Evolutionary conservation across 805 yeast species (phyloP).

Genomic region (Danielia oregonensis): DNA sequence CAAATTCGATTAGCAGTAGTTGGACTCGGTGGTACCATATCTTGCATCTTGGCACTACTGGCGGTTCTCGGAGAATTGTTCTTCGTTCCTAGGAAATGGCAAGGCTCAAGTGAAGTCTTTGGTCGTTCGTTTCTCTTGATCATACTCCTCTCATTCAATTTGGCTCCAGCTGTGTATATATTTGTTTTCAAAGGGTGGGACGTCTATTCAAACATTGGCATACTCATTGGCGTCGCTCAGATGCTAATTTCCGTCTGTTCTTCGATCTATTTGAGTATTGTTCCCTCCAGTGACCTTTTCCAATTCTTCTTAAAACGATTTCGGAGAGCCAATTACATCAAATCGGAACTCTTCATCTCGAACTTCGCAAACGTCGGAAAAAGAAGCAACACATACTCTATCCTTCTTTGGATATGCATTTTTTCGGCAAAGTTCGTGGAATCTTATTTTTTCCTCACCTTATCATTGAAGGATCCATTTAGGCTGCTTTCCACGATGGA

Average conservation of each 20-base stretch:
- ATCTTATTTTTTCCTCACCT: slow-evolving; percentile 33
- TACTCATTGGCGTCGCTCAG: slow-evolving; percentile 22
- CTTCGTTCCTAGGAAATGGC: slow-evolving; percentile 25
- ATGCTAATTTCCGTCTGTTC: slow-evolving; percentile 26
- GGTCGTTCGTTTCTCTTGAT: slow-evolving; percentile 13
- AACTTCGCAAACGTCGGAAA: slow-evolving; percentile 22
- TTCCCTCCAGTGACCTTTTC: slow-evolving; percentile 24
- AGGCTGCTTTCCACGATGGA: slow-evolving; percentile 26
- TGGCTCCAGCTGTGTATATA: slow-evolving; percentile 28
- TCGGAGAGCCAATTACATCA: slow-evolving; percentile 7
- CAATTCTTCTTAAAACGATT: background rate
- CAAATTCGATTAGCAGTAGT: slow-evolving; percentile 43
- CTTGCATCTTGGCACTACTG: slow-evolving; percentile 26
- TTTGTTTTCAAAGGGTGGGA: slow-evolving; percentile 23
- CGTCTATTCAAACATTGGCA: slow-evolving; percentile 21
- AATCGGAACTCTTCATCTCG: slow-evolving; percentile 16
- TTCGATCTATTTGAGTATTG: slow-evolving; percentile 26
- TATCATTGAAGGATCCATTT: slow-evolving; percentile 33
- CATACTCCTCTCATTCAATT: slow-evolving; percentile 17
- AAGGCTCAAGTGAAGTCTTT: slow-evolving; percentile 17
- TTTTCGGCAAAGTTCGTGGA: slow-evolving; percentile 33
- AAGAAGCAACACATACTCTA: slow-evolving; percentile 23
- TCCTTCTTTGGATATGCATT: slow-evolving; percentile 27
- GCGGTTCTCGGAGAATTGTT: slow-evolving; percentile 23
- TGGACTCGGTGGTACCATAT: slow-evolving; percentile 44